phyloP scores from a whole-genome alignment of 108 stramenopile species.

The Cyclostephanos invisitatus region DNA sequence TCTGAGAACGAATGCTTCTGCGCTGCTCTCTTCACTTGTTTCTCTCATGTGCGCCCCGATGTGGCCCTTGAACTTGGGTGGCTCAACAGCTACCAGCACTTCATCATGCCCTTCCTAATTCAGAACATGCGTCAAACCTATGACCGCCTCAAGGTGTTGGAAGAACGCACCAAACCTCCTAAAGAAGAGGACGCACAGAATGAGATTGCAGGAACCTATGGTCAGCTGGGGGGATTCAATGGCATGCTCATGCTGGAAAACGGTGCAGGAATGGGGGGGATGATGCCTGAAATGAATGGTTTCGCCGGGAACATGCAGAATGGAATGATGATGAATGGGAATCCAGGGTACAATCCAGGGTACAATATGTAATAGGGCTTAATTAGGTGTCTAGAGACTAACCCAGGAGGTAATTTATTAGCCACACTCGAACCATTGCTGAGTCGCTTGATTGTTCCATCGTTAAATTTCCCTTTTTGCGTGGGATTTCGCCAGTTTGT shows the following conservation, averaged over 20 bases:
- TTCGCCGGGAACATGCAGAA: conserved; percentile 52
- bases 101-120: conserved; percentile 98
- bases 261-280: conserved; percentile 55
- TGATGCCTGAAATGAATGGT: conserved; percentile 74
- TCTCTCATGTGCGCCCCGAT: conserved; percentile 95
- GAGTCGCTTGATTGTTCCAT: no score
- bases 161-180: conserved; percentile 90
- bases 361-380: no score
- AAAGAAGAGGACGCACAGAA: conserved; percentile 83
- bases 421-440: no score
- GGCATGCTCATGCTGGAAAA: conserved; percentile 78
- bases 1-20: conserved; percentile 98
- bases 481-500: no score
- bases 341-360: conserved; percentile 27
- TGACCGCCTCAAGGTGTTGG: conserved; percentile 81
- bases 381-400: no score
- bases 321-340: conserved; percentile 44
- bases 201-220: conserved; percentile 78
- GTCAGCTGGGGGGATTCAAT: conserved; percentile 75
- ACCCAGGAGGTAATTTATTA: no score
- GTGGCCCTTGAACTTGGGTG: conserved; percentile 98
- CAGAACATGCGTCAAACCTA: conserved; percentile 94
- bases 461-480: no score
- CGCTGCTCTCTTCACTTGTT: conserved; percentile 97
- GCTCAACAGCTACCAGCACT: conserved; percentile 97